Evolutionary conservation across 305 asterid species (phyloP).

Genomic region (Fraxinus platypoda): DNA sequence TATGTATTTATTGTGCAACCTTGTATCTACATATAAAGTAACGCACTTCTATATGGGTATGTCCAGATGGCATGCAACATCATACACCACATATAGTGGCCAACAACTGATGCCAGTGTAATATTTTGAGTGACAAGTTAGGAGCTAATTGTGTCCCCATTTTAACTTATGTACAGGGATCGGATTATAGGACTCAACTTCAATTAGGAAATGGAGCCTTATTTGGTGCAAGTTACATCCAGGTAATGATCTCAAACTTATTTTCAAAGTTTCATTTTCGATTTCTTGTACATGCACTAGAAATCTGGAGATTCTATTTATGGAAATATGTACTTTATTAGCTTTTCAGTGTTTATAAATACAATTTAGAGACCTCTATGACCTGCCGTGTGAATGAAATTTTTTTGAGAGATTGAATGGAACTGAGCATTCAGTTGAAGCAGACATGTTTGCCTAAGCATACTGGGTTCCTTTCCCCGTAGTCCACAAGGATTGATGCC

Average conservation of each 20-base stretch:
- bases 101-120: constrained; percentile 9
- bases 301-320: constrained; percentile 1
- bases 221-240: constrained; percentile 86
- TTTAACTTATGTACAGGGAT: constrained; percentile 40
- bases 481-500: neutral
- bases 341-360: neutral
- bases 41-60: constrained; percentile 3
- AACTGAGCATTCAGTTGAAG: neutral
- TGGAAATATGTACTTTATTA: neutral
- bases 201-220: constrained; percentile 85
- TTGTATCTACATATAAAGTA: neutral
- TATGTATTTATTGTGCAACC: constrained; percentile 2
- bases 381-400: neutral
- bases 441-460: neutral
- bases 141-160: constrained; percentile 16
- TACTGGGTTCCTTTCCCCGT: neutral
- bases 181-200: constrained; percentile 74
- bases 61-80: neutral
- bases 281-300: neutral
- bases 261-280: neutral
- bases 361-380: neutral
- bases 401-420: neutral
- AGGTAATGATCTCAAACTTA: constrained; percentile 47
- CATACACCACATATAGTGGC: neutral
- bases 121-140: constrained; percentile 6